A percentile compares a stretch with the other conserved stretches of the same genome.
Conservation (phyloP, 257 asterid genomes). For the Gardenia jasminoides region DNA sequence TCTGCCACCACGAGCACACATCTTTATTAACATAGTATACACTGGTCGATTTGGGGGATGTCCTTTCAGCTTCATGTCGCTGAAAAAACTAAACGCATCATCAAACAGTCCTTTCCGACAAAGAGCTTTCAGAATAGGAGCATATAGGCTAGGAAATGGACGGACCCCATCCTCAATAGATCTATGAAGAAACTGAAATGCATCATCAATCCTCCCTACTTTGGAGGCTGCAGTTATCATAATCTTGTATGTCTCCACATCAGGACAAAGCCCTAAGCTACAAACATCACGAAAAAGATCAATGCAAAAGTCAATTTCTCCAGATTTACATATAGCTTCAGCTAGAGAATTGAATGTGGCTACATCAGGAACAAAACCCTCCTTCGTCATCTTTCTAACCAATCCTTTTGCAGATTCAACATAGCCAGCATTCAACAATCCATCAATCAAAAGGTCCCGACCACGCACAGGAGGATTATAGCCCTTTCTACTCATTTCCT, state of each 20-base stretch:
- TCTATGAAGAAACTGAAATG: slow-evolving; percentile 64
- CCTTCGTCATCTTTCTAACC: slow-evolving; percentile 87
- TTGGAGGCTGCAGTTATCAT: slow-evolving; percentile 66
- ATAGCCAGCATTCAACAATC: slow-evolving; percentile 88
- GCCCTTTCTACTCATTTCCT: slow-evolving; percentile 92
- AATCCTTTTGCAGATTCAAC: slow-evolving; percentile 92
- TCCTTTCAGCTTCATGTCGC: slow-evolving; percentile 92
- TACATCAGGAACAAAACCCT: slow-evolving; percentile 85
- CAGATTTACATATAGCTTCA: slow-evolving; percentile 67
- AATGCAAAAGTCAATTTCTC: slow-evolving; percentile 70
- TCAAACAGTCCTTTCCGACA: slow-evolving; percentile 76
- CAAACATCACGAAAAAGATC: slow-evolving; percentile 73
- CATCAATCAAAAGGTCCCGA: slow-evolving; percentile 81
- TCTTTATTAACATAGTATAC: slow-evolving; percentile 81
- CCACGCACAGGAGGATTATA: slow-evolving; percentile 95
- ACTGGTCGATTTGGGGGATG: slow-evolving; percentile 92
- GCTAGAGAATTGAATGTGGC: slow-evolving; percentile 79
- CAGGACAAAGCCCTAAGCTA: slow-evolving; percentile 65
- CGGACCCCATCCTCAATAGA: slow-evolving; percentile 81
- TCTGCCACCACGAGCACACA: slow-evolving; percentile 87
- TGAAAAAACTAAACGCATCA: slow-evolving; percentile 87
- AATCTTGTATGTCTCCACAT: slow-evolving; percentile 61
- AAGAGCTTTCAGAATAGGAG: slow-evolving; percentile 78
- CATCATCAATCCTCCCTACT: slow-evolving; percentile 74
- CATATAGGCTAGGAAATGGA: slow-evolving; percentile 94